Evolutionary conservation across 495 filamentous ascomycete genomes (phyloP), one percentile per base, ranked within the genome.

Genomic region (Melanomma pulvis-pyrius): DNA sequence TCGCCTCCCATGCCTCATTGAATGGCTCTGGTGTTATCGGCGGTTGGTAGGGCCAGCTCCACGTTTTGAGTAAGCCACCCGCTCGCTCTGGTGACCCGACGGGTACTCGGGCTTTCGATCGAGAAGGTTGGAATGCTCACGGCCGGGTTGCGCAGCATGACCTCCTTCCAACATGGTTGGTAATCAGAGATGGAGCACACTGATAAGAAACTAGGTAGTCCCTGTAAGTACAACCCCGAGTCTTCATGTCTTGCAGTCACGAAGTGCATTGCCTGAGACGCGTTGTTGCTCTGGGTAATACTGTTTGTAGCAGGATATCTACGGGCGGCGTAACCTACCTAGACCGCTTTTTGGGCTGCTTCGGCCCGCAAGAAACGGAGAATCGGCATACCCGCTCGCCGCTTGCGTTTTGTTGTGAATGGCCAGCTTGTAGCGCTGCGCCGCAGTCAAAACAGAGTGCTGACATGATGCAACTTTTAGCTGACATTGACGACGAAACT

Each of bases 361-460:
- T 30, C 60, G 60, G 60, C 49, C 60, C 60, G 60, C 47, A 15
- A 25, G n/a, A 5, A 55, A 21, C 39, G 13, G 44, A 29, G 57
- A 39, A n/a, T 48, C 41, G 57, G 57, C 8, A 21, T 49, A 60
- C 22, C 39, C 5, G 39, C 39, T 1, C 13, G 57, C 19, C 28
- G 12, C 39, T 50, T n/a, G 48, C 2, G 48, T 32, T 55, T 34
- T 28, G 17, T 9, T 29, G n/a, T 57, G 51, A 64, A 26, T 56
- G 52, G 61, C 28, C 21, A 58, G 39, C 21, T 47, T 25, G 25
- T 15, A 17, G 25, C 4, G 52, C 65, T 68, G 65, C 59, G 65
- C 59, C 65, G 65, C 65, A 68, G 65, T 68, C 39, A 58, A 63
- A 63, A 63, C 52, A 63, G 53, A 68, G 65, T 63, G 59, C 65